Evolutionary conservation across 108 stramenopile species (phyloP).

Genomic region (Cylindrotheca fusiformis): DNA sequence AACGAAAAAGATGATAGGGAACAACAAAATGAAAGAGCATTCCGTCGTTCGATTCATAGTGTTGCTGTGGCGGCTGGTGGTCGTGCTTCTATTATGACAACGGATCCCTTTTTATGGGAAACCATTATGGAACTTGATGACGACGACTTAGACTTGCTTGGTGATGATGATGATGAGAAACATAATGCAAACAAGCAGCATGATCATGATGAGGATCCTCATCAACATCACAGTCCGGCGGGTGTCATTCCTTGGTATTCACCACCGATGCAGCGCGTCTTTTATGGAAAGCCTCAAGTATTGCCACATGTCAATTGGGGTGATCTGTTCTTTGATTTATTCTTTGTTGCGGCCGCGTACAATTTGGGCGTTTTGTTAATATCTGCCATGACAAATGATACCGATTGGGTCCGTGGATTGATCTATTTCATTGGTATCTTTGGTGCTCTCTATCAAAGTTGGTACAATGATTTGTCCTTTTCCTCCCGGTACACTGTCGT

Average conservation of each 20-base stretch:
- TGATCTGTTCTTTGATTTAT: slow-evolving; percentile 60
- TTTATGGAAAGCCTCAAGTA: slow-evolving; percentile 32
- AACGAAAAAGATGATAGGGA: neutral
- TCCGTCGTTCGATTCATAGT: neutral
- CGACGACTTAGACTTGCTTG: neutral
- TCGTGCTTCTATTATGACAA: neutral
- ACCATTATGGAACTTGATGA: neutral
- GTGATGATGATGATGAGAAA: neutral
- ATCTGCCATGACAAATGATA: neutral
- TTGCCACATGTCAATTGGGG: slow-evolving; percentile 59
- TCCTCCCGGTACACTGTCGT: neutral
- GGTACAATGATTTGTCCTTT: neutral
- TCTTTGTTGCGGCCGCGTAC: slow-evolving; percentile 59
- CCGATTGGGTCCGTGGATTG: neutral
- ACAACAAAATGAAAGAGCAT: neutral
- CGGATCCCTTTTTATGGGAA: neutral
- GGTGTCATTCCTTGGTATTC: neutral
- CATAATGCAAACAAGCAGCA: neutral
- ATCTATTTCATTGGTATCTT: neutral
- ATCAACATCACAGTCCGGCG: neutral
- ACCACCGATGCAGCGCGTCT: slow-evolving; percentile 43
- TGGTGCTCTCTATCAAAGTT: neutral
- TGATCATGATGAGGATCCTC: neutral
- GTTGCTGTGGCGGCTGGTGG: neutral
- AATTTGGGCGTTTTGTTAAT: slow-evolving; percentile 13